These are phyloP conservation scores for Croton setiger DNA, from an alignment of 441 rosid species.

Conservation along the genomic window DNA sequence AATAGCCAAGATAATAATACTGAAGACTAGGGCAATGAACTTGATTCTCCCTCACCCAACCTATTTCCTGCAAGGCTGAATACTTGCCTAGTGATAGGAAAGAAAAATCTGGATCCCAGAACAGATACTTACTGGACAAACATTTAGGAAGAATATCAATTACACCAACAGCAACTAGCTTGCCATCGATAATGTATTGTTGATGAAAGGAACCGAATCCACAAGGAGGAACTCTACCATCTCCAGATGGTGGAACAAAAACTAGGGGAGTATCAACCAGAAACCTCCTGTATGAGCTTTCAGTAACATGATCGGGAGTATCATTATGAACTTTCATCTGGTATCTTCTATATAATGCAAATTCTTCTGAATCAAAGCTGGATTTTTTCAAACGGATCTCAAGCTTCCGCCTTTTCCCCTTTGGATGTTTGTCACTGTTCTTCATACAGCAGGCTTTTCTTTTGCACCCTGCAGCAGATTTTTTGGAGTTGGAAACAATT, in stretches of 20 bases:
- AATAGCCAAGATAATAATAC: slow-evolving; percentile 94
- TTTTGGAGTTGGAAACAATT: slow-evolving; percentile 32
- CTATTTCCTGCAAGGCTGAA: slow-evolving; percentile 87
- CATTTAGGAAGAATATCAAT: slow-evolving; percentile 89
- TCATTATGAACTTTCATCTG: slow-evolving; percentile 85
- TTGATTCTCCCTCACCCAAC: slow-evolving; percentile 75
- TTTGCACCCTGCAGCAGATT: slow-evolving; percentile 35
- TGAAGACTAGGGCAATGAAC: slow-evolving; percentile 66
- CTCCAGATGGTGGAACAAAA: slow-evolving; percentile 58
- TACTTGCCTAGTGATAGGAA: slow-evolving; percentile 83
- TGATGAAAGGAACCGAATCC: slow-evolving; percentile 99
- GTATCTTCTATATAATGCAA: slow-evolving; percentile 62
- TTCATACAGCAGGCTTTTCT: slow-evolving; percentile 36
- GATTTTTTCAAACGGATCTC: slow-evolving; percentile 79
- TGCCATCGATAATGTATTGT: slow-evolving; percentile 75
- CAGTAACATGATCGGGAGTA: slow-evolving; percentile 50
- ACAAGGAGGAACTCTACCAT: slow-evolving; percentile 62
- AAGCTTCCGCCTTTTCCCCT: slow-evolving; percentile 48
- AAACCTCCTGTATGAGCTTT: slow-evolving; percentile 62
- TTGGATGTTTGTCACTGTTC: slow-evolving; percentile 33
- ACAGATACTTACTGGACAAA: slow-evolving; percentile 87
- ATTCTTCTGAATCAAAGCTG: slow-evolving; percentile 83
- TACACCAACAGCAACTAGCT: slow-evolving; percentile 87
- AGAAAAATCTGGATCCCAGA: slow-evolving; percentile 96
- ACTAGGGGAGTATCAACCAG: slow-evolving; percentile 85